Base-by-base conservation (phyloP, 768 basidiomycete species). In the Coprinopsis cinerea region DNA sequence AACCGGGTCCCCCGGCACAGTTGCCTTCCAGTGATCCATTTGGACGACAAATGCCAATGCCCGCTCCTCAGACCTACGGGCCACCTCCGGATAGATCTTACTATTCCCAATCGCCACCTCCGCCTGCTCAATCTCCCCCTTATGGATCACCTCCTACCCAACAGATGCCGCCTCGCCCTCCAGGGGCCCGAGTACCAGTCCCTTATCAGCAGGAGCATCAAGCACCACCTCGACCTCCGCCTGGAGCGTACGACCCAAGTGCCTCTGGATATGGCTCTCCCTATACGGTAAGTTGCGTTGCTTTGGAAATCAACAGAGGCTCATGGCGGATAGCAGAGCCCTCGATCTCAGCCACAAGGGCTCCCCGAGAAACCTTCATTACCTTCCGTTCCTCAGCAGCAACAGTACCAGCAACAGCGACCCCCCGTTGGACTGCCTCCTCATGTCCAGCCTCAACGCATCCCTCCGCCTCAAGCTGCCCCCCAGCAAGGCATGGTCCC, bases 11-110 rank as follows among this genome's bases (percentile, higher is more conserved):
- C 24, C 62, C 68, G 20, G 78, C 78, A 50, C 50, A 65, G 32
- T 56, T 55, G 14, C 56, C 67, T 23, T 57, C 64, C 28, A 47
- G 61, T 27, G 74, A 77, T 44, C 48, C 63, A 9, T 73, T 69
- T 54, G 61, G 64, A 23, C 69, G 74, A 44, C 72, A 67, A 26
- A 59, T 64, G 46, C 63, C 67, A 30, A 51, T 61, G 39, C 65
- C 61, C 45, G 62, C 60, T 23, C 60, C 57, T 44, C 68, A 70
- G 49, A n/a, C n/a, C n/a, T 69, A 69, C 47, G 67, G 70, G 57
- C 71, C 70, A 52, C 68, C 69, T 37, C 62, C 63, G 49, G 73
- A 76, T 49, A 65, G 71, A 41, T 75, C 68, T 15, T 68, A 68
- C 47, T 66, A 70, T 39, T 68, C 66, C 40, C 59, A 57, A 35